Conservation (phyloP, 2,329 filamentous ascomycete species). For the Venturia asperata region DNA sequence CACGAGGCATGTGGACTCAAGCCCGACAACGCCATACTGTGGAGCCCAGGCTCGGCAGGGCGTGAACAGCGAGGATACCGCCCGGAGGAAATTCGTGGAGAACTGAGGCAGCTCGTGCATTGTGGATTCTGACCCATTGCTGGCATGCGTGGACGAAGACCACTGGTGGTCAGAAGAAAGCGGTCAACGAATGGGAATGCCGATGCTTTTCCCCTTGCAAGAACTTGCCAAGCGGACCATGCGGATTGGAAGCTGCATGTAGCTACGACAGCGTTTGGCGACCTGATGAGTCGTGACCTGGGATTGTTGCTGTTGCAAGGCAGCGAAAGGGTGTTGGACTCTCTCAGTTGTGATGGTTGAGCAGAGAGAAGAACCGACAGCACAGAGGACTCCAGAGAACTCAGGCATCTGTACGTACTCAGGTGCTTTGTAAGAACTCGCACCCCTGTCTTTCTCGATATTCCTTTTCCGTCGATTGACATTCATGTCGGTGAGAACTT, state of each 20-base stretch:
- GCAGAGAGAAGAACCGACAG: no score
- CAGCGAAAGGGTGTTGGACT: neutral
- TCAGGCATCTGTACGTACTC: no score
- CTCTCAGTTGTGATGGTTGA: neutral
- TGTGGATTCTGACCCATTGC: neutral
- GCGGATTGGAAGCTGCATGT: neutral
- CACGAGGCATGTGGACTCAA: neutral
- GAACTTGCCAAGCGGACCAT: neutral
- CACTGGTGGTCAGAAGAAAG: conserved; percentile 18
- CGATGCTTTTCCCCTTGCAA: conserved; percentile 1
- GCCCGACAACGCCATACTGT: neutral
- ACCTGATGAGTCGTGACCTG: neutral
- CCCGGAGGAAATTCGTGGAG: neutral
- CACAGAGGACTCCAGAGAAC: no score
- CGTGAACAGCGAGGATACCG: neutral
- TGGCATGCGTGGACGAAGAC: conserved; percentile 29
- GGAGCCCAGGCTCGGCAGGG: neutral
- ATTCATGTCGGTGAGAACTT: no score
- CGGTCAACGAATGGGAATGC: conserved; percentile 19
- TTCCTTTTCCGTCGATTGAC: no score
- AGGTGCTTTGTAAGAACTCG: neutral
- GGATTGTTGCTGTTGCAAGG: neutral
- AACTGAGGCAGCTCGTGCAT: neutral
- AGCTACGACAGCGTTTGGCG: neutral
- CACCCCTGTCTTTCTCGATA: neutral